These are phyloP conservation scores for Kwoniella europaea DNA, from an alignment of 768 basidiomycete species.

Conservation along the genomic window DNA sequence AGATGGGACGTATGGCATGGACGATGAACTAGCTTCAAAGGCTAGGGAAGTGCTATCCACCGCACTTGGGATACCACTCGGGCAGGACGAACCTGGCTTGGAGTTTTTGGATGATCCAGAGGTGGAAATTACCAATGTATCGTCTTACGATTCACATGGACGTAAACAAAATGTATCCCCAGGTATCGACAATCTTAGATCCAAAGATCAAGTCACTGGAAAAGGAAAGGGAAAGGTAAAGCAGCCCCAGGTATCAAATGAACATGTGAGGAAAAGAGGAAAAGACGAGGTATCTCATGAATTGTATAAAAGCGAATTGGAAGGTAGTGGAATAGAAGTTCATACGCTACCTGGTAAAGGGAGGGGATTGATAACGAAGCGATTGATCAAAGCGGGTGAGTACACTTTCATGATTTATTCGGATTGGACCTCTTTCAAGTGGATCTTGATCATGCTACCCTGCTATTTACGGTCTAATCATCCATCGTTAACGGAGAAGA, in stretches of 20 bases:
- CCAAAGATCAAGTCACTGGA: too few species aligned
- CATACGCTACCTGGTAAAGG: slow-evolving; percentile 25
- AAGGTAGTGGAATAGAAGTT: slow-evolving; percentile 21
- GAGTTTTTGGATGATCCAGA: background rate
- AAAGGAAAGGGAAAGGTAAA: background rate
- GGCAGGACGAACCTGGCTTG: background rate
- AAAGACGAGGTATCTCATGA: background rate
- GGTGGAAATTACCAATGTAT: too few species aligned
- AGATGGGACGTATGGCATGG: too few species aligned
- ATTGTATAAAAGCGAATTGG: slow-evolving; percentile 8
- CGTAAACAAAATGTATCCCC: too few species aligned
- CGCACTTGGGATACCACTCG: background rate
- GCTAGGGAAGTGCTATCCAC: background rate
- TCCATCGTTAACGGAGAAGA: too few species aligned
- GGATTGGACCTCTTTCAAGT: too few species aligned
- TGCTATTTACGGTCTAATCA: too few species aligned
- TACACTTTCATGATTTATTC: background rate
- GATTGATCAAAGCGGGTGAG: slow-evolving; percentile 26
- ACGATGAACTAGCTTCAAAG: background rate
- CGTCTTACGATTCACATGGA: too few species aligned
- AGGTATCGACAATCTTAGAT: too few species aligned
- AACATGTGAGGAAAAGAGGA: background rate
- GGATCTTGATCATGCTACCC: too few species aligned
- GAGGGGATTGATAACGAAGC: slow-evolving; percentile 30
- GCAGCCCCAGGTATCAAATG: background rate